Evolutionary conservation across 1,284 basidiomycete genomes (phyloP), one percentile per base, ranked within the genome.

Genomic region (Rhodotorula sp.): DNA sequence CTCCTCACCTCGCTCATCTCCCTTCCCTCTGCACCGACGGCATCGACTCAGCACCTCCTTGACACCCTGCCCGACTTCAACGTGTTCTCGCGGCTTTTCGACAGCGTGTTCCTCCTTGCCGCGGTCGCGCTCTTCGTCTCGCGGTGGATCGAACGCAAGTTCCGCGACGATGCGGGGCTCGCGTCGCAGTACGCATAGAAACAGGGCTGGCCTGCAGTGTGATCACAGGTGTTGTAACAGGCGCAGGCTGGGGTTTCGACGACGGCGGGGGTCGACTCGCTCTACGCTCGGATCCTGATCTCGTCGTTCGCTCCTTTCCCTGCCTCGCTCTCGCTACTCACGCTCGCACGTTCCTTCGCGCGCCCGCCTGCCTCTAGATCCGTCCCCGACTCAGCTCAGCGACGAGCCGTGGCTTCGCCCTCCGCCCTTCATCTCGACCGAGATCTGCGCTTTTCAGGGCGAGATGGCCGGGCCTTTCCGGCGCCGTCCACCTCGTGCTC

Each of bases 1-100:
- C 79, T 83, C 22, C 77, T 83, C 39, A 83, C 83, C 0, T 83
- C 82, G 22, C 78, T 83, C 57, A 83, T 83, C 64, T 82, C 83
- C 57, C 78, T 83, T 0, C 79, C 82, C 0, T 78, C 80, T 5
- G 79, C 81, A 0, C 71, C 80, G 21, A 78, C 77, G 9, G 72
- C 76, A 17, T 66, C 70, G 3, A 70, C 68, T 25, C 64, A 70
- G 0, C 64, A 66, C n/a, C 76, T 83, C 10, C 78, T 83, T 36
- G 78, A 80, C n/a, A 81, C 79, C 1, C 77, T 83, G 36, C 83
- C 83, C 36, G 80, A 80, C 59, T 83, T 83, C 69, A 78, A 81
- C 64, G 79, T 82, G 58, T 82, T 82, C 46, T 80, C 81, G 55
- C 81, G 82, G 32, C 74, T 83, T 2, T 83, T 83, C 73, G 83